phyloP scores from a whole-genome alignment of 352 stramenopile genomes.

The Pythium periplocum region DNA sequence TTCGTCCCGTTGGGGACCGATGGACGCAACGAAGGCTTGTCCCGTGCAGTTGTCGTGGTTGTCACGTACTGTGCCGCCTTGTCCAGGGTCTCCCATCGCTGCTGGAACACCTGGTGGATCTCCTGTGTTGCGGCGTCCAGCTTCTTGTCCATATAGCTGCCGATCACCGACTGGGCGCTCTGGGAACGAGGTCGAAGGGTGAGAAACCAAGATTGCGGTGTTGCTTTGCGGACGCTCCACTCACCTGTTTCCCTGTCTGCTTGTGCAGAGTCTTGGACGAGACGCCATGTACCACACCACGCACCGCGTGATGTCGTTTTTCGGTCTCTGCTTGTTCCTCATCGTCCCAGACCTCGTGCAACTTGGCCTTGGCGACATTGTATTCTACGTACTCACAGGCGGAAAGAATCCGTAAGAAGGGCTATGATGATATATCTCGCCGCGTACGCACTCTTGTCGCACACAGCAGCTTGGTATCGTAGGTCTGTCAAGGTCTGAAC shows the following conservation, averaged over 20 bases:
- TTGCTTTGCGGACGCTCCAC: background rate
- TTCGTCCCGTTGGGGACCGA: background rate
- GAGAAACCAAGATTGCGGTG: too few relatives aligned
- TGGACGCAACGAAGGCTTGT: too few relatives aligned
- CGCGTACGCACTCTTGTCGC: constrained; percentile 25
- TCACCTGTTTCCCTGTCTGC: constrained; percentile 32
- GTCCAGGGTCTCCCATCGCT: constrained; percentile 32
- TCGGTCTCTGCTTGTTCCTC: constrained; percentile 24
- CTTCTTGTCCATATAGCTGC: constrained; percentile 41
- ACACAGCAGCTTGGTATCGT: constrained; percentile 28
- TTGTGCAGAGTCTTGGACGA: constrained; percentile 33
- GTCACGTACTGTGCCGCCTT: constrained; percentile 2
- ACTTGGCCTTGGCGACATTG: constrained; percentile 23
- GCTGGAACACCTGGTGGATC: constrained; percentile 24
- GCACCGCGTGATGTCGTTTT: constrained; percentile 21
- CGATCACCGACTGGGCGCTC: constrained; percentile 5
- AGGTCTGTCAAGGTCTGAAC: constrained; percentile 28
- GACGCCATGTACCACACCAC: constrained; percentile 27
- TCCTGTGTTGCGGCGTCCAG: constrained; percentile 27
- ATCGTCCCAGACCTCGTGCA: constrained; percentile 26
- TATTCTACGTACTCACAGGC: constrained; percentile 14
- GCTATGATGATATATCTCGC: too few relatives aligned
- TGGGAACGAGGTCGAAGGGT: background rate
- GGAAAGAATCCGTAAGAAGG: too few relatives aligned
- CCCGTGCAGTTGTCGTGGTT: too few relatives aligned